These are phyloP conservation scores for Yarrowia sp. DNA, from an alignment of 805 yeast genomes.

Conservation along the genomic window DNA sequence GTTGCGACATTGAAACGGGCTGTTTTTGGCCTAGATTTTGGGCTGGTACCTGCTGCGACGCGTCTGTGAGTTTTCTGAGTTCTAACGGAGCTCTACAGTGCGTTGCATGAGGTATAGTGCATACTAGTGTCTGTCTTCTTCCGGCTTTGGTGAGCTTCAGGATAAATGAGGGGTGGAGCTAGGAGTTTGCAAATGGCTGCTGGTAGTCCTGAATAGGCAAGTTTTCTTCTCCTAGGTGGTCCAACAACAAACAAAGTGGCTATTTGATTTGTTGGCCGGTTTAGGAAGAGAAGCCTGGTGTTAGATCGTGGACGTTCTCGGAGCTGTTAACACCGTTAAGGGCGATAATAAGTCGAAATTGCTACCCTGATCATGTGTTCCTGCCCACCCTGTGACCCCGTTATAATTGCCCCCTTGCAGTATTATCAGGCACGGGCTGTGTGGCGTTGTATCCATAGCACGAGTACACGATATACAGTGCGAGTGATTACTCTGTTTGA, in stretches of 20 bases:
- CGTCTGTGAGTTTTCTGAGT: neutral
- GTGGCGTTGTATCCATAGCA: too few relatives aligned
- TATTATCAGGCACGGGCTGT: neutral
- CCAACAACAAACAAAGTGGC: too few relatives aligned
- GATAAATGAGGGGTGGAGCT: neutral
- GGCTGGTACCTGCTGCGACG: conserved; percentile 5
- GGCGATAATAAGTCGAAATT: neutral
- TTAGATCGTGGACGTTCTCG: too few relatives aligned
- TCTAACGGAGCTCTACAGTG: neutral
- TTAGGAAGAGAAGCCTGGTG: too few relatives aligned
- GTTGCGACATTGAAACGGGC: neutral
- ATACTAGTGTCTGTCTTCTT: too few relatives aligned
- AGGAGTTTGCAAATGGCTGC: neutral
- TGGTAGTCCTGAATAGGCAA: neutral
- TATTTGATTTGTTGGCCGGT: too few relatives aligned
- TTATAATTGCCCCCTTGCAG: neutral
- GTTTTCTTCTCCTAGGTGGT: too few relatives aligned
- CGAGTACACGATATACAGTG: too few relatives aligned
- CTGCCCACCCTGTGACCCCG: neutral
- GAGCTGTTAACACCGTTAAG: neutral
- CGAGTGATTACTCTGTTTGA: too few relatives aligned
- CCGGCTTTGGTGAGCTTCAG: too few relatives aligned
- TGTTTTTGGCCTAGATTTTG: neutral
- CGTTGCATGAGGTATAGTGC: conserved; percentile 3
- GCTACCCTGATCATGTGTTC: neutral